A percentile compares a stretch with the other conserved stretches of the same genome.
These are phyloP conservation scores for Entonaema liquescens DNA, from an alignment of 495 filamentous ascomycete genomes.

Conservation along the genomic window DNA sequence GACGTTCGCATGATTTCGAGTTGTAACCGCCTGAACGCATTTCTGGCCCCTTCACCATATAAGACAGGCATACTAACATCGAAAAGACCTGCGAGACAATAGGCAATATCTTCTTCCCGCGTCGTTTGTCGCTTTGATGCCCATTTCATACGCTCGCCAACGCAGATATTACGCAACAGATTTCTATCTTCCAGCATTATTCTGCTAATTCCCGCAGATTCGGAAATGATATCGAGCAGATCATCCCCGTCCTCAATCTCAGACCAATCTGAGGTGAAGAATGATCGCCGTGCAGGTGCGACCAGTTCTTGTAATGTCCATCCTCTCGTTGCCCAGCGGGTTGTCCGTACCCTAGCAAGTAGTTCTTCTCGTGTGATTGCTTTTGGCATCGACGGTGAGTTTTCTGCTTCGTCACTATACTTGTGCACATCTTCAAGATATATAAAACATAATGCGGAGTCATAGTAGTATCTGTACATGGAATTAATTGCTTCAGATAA, in stretches of 20 bases:
- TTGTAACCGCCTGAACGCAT: constrained; percentile 35
- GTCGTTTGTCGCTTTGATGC: constrained; percentile 22
- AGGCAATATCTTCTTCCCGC: constrained; percentile 24
- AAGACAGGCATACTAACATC: constrained; percentile 31
- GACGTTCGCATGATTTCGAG: constrained; percentile 30
- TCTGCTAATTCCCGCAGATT: constrained; percentile 7
- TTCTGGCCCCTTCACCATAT: constrained; percentile 31
- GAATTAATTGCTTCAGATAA: constrained; percentile 31
- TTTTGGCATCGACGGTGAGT: too few species aligned
- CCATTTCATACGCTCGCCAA: constrained; percentile 33
- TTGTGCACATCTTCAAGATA: constrained; percentile 32
- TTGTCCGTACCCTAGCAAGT: background rate
- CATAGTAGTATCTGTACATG: constrained; percentile 40
- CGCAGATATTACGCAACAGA: background rate
- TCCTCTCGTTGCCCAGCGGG: constrained; percentile 22
- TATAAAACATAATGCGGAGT: constrained; percentile 37
- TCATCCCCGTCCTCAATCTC: constrained; percentile 25
- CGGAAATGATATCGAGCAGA: constrained; percentile 8
- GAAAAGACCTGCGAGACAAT: constrained; percentile 31
- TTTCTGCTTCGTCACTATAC: background rate
- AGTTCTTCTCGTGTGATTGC: constrained; percentile 3
- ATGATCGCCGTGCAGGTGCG: constrained; percentile 5
- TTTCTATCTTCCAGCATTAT: constrained; percentile 7
- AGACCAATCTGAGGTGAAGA: constrained; percentile 22
- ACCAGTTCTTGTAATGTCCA: constrained; percentile 38